Base-by-base conservation (phyloP, 225 moss, liverwort and hornwort genomes). In the Pseudisothecium myosuroides region DNA sequence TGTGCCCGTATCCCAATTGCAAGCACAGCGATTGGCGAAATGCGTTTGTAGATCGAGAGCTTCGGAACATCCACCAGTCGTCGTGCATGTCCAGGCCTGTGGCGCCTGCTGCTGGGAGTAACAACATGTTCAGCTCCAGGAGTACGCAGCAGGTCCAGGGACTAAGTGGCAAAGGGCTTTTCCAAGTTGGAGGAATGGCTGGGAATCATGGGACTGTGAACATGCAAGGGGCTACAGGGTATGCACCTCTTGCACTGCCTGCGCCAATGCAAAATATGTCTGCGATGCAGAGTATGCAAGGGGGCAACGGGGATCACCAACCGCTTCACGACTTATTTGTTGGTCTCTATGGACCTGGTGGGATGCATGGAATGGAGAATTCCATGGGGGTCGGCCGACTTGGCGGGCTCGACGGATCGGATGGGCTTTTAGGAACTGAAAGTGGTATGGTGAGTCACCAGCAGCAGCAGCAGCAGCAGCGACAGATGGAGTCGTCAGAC, bases 1-100 rank as follows among this genome's bases (percentile, higher is more conserved):
- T 92, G 94, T 98, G 98, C 92, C 88, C 94, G 32, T 92, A 90
- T 76, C 86, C 93, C 37, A 94, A 91, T 85, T 98, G 98, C 93
- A 95, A 93, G 50, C 90, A 94, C 88, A 90, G 89, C 62, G 97
- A 98, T n/a, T 96, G 96, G 94, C 94, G 98, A 52, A 90, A 89
- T 68, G 94, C 97, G 31, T 98, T 98, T 54, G 85, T 93, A 27
- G 95, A 94, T 58, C 94, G 94, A 82, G 95, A 97, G 24, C 85
- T 87, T 68, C 94, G 96, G 60, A 96, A 97, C 80, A 84, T 91
- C 89, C 98, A 98, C 87, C 95, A 94, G 90, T 63, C 74, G 27
- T 91, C 88, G 22, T 98, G 98, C 90, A 14, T 91, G n/a, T 95
- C 87, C 87, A 90, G 93, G 65, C 90, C 94, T 22, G 92, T 93